Evolutionary conservation across 306 rosid species (phyloP).

Genomic region (Aeschynomene evenia): DNA sequence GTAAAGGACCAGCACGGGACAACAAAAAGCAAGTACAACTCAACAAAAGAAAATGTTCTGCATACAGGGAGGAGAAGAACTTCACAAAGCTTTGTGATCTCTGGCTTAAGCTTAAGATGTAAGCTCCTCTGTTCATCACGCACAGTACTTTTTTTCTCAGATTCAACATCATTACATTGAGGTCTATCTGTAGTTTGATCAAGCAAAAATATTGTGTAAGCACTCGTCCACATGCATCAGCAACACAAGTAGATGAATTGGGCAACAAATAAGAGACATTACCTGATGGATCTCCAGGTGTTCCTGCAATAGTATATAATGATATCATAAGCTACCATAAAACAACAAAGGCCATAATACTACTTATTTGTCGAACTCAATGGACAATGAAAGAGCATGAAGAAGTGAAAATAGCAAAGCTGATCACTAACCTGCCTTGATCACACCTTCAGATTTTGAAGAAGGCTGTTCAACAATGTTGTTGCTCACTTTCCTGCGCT

Average conservation of each 20-base stretch:
- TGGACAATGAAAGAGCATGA: conserved; percentile 24
- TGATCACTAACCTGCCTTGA: conserved; percentile 58
- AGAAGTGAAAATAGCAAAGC: conserved; percentile 16
- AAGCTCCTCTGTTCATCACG: conserved; percentile 39
- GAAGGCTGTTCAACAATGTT: conserved; percentile 36
- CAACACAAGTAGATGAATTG: conserved; percentile 34
- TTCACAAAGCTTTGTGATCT: conserved; percentile 38
- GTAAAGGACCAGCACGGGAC: conserved; percentile 23
- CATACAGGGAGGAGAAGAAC: conserved; percentile 46
- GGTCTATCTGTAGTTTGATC: conserved; percentile 37
- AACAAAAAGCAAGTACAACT: conserved; percentile 24
- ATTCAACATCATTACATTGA: conserved; percentile 28
- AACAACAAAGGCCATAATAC: conserved; percentile 4
- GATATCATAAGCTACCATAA: conserved; percentile 31
- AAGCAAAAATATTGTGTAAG: conserved; percentile 22
- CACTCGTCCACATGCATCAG: conserved; percentile 5
- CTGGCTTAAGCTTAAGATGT: conserved; percentile 44
- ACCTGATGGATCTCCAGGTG: conserved; percentile 25
- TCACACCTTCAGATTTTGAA: conserved; percentile 44
- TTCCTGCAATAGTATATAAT: conserved; percentile 46
- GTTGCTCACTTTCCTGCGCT: conserved; percentile 56
- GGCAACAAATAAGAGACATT: conserved; percentile 32
- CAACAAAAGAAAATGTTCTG: neutral
- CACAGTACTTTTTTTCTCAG: conserved; percentile 10
- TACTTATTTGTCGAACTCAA: conserved; percentile 18